These are phyloP conservation scores for Apiospora phragmitis DNA, from an alignment of 2,329 filamentous ascomycete genomes.

Conservation along the genomic window DNA sequence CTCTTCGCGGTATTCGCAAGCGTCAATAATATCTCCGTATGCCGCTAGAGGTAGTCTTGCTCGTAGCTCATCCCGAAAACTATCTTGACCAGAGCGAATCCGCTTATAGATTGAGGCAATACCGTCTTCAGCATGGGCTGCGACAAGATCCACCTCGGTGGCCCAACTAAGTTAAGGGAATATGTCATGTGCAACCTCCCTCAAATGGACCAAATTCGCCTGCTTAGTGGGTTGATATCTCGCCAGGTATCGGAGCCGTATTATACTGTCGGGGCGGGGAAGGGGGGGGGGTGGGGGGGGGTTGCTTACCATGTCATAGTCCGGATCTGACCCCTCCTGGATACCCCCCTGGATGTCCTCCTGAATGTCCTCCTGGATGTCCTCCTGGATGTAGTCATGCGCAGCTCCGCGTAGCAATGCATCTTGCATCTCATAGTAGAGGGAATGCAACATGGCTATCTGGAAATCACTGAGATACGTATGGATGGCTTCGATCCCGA, in stretches of 20 bases:
- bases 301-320: background rate
- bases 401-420: background rate
- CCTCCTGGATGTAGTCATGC: background rate
- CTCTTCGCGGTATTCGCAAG: background rate
- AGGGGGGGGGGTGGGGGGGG: too few relatives aligned
- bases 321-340: too few relatives aligned
- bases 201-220: background rate
- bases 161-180: background rate
- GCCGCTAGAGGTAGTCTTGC: background rate
- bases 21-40: background rate
- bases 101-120: background rate
- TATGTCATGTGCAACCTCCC: background rate
- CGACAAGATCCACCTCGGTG: background rate
- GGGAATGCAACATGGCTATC: background rate
- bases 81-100: background rate
- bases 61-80: background rate
- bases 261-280: too few relatives aligned
- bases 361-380: too few relatives aligned
- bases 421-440: background rate
- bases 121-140: background rate
- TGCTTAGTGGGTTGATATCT: background rate
- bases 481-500: background rate
- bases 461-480: background rate
- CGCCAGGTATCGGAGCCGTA: background rate
- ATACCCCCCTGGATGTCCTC: too few relatives aligned